Base-by-base conservation (phyloP, 148 eudicot species). In the Vaccinium darrowii region DNA sequence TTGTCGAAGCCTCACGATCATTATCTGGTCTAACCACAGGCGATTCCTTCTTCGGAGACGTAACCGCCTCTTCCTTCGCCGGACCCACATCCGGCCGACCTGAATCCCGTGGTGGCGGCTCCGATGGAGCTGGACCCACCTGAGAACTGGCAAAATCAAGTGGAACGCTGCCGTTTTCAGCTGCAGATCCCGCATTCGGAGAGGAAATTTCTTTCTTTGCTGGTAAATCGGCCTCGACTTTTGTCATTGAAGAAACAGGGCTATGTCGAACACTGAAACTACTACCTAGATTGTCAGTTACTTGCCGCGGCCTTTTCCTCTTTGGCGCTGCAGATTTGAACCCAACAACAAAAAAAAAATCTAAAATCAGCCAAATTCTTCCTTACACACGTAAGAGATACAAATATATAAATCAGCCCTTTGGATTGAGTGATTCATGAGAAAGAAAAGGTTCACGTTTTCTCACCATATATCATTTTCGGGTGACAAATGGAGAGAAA, bases 301-400 rank as follows among this genome's bases (percentile, higher is more conserved):
- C 85, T 33, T 90, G 94, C 43, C 98, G 85, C 0, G 99, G 98
- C 78, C 90, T 89, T 80, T 95, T 97, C 85, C 98, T 88, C 88
- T 95, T 95, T 2, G 96, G 98, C 27, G 96, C 99, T 97, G 89
- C 72, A 74, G 16, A 85, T 67, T 79, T 50, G 63, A 23, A 15
- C 57, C 49, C 72, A 2, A 81, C 57, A 25, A 33, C 73, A 60
- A 82, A 13, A 21, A 80, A 80, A 80, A 36, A 50, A 51, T 10
- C 47, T 33, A 39, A n/a, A 7, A 57, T 67, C 84, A 85, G 25
- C 57, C n/a, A 81, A 43, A 54, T 10, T 5, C 33, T 43, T 5
- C 7, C 47, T 43, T 43, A 43, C 47, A 43, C 47, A 43, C 47
- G 47, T 5, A 43, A 43, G 47, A 43, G 47, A 43, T 4, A 39